These are phyloP conservation scores for Colletotrichum trifolii DNA, from an alignment of 2,329 filamentous ascomycete species.

Conservation along the genomic window DNA sequence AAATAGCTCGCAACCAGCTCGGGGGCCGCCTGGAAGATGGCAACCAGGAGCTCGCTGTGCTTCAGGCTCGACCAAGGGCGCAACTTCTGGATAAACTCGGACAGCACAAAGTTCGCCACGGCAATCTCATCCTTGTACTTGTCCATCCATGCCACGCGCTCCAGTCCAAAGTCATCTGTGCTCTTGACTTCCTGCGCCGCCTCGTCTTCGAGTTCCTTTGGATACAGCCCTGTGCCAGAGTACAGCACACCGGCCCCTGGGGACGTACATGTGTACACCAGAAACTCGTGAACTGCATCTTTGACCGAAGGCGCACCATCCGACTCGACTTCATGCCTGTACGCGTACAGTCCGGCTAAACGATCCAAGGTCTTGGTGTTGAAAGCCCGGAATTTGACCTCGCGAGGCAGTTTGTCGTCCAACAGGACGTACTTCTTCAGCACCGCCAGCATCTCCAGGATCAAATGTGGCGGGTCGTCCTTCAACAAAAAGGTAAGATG, in stretches of 20 bases:
- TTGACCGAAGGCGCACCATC: conserved; percentile 65
- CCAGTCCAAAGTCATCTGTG: conserved; percentile 71
- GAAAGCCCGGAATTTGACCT: conserved; percentile 80
- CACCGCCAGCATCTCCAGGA: conserved; percentile 78
- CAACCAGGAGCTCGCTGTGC: conserved; percentile 83
- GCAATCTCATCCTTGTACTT: conserved; percentile 74
- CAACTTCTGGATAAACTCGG: conserved; percentile 81
- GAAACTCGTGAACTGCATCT: conserved; percentile 78
- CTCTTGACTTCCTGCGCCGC: conserved; percentile 50
- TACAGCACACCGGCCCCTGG: conserved; percentile 79
- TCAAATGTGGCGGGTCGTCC: conserved; percentile 79
- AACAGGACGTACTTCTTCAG: conserved; percentile 78
- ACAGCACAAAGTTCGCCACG: conserved; percentile 82
- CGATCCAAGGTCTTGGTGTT: conserved; percentile 79
- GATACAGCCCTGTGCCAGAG: conserved; percentile 85
- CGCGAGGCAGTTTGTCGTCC: conserved; percentile 78
- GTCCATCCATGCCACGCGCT: conserved; percentile 76
- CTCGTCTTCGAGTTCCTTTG: conserved; percentile 71
- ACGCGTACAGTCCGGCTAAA: conserved; percentile 77
- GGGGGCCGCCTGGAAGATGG: conserved; percentile 83
- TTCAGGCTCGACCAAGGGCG: conserved; percentile 84
- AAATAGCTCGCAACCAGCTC: conserved; percentile 93
- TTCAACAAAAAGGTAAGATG: conserved; percentile 83
- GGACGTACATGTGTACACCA: conserved; percentile 80
- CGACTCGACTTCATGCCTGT: conserved; percentile 58